Conservation (phyloP, 192 early-diverging fungal genomes). For the Dissophora globulifera region DNA sequence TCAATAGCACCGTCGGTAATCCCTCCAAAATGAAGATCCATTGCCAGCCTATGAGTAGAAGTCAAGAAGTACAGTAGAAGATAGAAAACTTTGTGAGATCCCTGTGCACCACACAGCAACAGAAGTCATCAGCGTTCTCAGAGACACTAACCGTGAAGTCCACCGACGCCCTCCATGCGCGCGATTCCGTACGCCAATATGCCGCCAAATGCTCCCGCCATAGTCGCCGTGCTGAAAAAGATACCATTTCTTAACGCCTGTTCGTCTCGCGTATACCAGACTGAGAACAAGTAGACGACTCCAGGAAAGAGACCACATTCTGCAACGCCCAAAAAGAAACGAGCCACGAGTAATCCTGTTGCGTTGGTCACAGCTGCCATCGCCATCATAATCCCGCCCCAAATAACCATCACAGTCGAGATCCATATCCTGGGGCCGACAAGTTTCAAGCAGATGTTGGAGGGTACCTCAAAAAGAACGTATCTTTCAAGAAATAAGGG, state of each 20-base stretch:
- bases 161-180: slow-evolving; percentile 61
- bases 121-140: too few relatives aligned
- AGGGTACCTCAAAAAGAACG: slow-evolving; percentile 74
- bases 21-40: slow-evolving; percentile 78
- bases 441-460: slow-evolving; percentile 69
- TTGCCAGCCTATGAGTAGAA: slow-evolving; percentile 61
- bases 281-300: slow-evolving; percentile 58
- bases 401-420: slow-evolving; percentile 61
- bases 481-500: slow-evolving; percentile 18
- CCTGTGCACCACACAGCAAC: too few relatives aligned
- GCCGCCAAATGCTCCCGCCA: slow-evolving; percentile 70
- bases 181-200: slow-evolving; percentile 67
- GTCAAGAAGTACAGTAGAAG: neutral
- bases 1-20: slow-evolving; percentile 49
- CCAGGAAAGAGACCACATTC: slow-evolving; percentile 70
- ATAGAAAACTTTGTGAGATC: neutral
- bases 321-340: slow-evolving; percentile 68
- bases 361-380: slow-evolving; percentile 57
- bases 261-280: slow-evolving; percentile 67
- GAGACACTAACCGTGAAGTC: slow-evolving; percentile 48
- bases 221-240: slow-evolving; percentile 59
- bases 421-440: slow-evolving; percentile 66
- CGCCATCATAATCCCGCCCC: slow-evolving; percentile 59
- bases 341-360: slow-evolving; percentile 52
- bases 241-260: slow-evolving; percentile 61